These are phyloP conservation scores for Backusella liffmaniae DNA, from an alignment of 192 early-diverging fungal species.

Conservation along the genomic window DNA sequence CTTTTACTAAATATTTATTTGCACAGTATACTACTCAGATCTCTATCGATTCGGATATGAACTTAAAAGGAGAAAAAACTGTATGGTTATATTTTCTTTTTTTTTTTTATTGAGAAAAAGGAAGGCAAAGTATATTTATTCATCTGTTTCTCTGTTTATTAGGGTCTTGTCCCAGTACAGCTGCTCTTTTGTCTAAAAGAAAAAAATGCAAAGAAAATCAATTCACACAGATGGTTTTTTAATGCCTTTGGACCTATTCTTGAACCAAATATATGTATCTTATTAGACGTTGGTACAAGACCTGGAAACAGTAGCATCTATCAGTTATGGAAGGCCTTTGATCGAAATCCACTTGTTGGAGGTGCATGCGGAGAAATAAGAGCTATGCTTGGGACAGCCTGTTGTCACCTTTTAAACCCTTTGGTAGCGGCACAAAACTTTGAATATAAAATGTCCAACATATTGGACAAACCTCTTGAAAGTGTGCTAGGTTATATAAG, in stretches of 20 bases:
- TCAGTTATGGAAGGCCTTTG: constrained; percentile 62
- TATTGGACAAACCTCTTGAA: constrained; percentile 76
- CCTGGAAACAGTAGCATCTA: constrained; percentile 56
- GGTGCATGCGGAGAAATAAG: constrained; percentile 84
- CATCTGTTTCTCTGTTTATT: neutral
- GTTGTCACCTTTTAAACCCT: constrained; percentile 65
- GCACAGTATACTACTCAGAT: constrained; percentile 77
- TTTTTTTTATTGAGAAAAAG: neutral
- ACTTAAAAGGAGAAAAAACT: constrained; percentile 61
- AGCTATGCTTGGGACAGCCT: constrained; percentile 46
- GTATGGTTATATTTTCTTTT: neutral
- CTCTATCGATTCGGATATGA: constrained; percentile 61
- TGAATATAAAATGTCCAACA: constrained; percentile 80
- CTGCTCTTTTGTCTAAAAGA: constrained; percentile 80
- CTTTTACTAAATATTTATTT: neutral
- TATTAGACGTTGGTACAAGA: constrained; percentile 75
- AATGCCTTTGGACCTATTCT: constrained; percentile 66
- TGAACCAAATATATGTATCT: constrained; percentile 64
- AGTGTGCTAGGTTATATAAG: constrained; percentile 77
- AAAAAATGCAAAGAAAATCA: constrained; percentile 79
- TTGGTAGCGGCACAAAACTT: constrained; percentile 77
- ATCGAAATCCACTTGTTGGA: constrained; percentile 63
- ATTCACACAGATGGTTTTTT: constrained; percentile 77
- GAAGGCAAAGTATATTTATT: neutral
- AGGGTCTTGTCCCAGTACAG: constrained; percentile 66